Evolutionary conservation across 495 filamentous ascomycete species (phyloP).

Genomic region (Penicillium manginii): DNA sequence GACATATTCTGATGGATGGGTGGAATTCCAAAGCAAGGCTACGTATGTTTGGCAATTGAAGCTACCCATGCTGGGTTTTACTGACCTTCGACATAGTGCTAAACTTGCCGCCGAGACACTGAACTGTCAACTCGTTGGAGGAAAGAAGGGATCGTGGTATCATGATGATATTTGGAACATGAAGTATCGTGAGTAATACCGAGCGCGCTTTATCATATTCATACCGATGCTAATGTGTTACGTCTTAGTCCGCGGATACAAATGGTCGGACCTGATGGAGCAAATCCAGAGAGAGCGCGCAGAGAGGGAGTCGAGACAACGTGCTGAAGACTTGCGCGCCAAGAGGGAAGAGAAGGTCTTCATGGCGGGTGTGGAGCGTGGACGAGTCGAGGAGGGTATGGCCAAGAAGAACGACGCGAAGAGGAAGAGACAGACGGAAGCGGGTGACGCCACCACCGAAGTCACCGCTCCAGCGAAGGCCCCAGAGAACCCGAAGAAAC

Average conservation of each 20-base stretch:
- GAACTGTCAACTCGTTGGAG: slow-evolving; percentile 1
- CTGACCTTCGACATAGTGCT: slow-evolving; percentile 52
- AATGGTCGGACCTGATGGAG: slow-evolving; percentile 69
- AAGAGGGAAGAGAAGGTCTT: slow-evolving; percentile 85
- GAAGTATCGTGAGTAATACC: slow-evolving; percentile 56
- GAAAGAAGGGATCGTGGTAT: slow-evolving; percentile 69
- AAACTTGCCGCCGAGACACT: slow-evolving; percentile 46
- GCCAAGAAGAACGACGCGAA: slow-evolving; percentile 65
- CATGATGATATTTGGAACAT: slow-evolving; percentile 91
- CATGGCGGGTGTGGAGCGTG: slow-evolving; percentile 77
- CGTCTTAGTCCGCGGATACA: slow-evolving; percentile 30
- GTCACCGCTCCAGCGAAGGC: slow-evolving; percentile 6
- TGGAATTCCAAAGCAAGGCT: slow-evolving; percentile 82
- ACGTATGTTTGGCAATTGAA: slow-evolving; percentile 83
- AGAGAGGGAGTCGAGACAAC: slow-evolving; percentile 76
- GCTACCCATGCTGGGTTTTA: slow-evolving; percentile 57
- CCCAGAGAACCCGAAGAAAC: slow-evolving; percentile 21
- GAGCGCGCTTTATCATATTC: neutral
- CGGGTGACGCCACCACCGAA: slow-evolving; percentile 21
- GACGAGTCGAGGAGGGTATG: slow-evolving; percentile 76
- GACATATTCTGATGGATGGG: slow-evolving; percentile 89
- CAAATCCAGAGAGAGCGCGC: slow-evolving; percentile 81
- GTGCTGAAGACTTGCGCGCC: slow-evolving; percentile 77
- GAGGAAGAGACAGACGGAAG: slow-evolving; percentile 44
- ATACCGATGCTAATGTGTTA: slow-evolving; percentile 28